Evolutionary conservation across 192 early-diverging fungal genomes (phyloP), one percentile per base, ranked within the genome.

Genomic region (Entomortierella parvispora): DNA sequence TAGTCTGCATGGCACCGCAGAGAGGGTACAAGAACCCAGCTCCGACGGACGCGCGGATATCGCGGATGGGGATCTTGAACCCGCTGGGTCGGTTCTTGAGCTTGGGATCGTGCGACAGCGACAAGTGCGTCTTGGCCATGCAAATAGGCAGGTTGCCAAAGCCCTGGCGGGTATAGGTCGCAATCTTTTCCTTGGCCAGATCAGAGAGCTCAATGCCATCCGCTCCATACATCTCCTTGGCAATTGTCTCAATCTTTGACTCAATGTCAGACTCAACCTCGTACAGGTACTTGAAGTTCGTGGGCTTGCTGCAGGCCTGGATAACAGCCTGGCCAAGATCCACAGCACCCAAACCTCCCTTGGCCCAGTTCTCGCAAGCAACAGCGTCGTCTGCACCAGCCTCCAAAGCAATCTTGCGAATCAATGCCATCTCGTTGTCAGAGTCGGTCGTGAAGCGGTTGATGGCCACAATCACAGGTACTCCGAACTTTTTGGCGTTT

Each of bases 101-200:
- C 50, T 87, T 91, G 6, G 97, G 94, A 62, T 98, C 92, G 48
- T 96, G 95, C 26, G 95, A 96, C 75, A 99, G 85, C 43, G 90
- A 92, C 76, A 95, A 88, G 80, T 99, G 97, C 3, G 97, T 99
- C 87, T 99, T 99, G 34, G 97, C 97, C 97, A 99, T 99, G 82
- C 97, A 99, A 28, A 99, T 93, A 2, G 96, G 96, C 69, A 98
- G 82, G n/a, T 91, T 83, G 52, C 69, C 89, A 83, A 97, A 99
- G 34, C 96, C 96, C 83, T 92, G 91, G 22, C 69, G 62, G 15
- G 95, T 95, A 79, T 97, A 99, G 42, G 87, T 83, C 46, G 90
- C 92, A 55, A 98, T 90, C 87, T 99, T 99, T 62, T 84, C 82
- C 71, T 91, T 86, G 28, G 97, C 96, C 42, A 87, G 69, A 18